Evolutionary conservation across 768 basidiomycete species (phyloP), one percentile per base, ranked within the genome.

Genomic region (Lactarius indigo): DNA sequence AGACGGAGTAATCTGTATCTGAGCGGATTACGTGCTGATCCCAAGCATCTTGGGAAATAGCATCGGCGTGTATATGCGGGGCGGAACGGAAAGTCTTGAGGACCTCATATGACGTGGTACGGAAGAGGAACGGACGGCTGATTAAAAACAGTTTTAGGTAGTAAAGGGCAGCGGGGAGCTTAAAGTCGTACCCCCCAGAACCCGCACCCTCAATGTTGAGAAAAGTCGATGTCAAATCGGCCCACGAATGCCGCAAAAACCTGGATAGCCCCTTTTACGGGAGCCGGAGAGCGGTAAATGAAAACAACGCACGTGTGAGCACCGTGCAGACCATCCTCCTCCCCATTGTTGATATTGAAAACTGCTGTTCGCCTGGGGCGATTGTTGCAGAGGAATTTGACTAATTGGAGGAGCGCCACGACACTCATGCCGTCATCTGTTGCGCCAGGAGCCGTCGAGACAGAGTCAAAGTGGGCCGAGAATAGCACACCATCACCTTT

Each of bases 341-440:
- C 92, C 1, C 88, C 92, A 67, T 94, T 93, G 74, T 94, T 94
- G 74, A 92, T 83, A 71, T 93, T 91, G 79, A 94, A 92, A 4
- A 94, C 76, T 7, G 87, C 87, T 0, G 89, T 90, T 44, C 86
- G 80, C 50, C 77, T 75, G 1, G 84, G 84, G 8, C 81, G 78
- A 47, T 86, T 78, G 63, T 77, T 75, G 8, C 77, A 72, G 37
- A 79, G 73, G 56, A 74, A 74, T 47, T 85, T 77, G 41, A 90
- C 77, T 70, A 94, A 80, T 64, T 90, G 87, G 30, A 92, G 74
- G 1, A 90, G 76, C 0, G 87, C 87, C 5, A 78, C 85, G 6
- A 89, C 80, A 13, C 86, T 88, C 84, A 91, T 91, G 18, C 89
- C 89, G 67, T 92, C 85, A 69, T 94, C 92, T 1, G 89, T 91